Evolutionary conservation across 2,329 filamentous ascomycete species (phyloP).

Genomic region (Pseudocercospora eumusae): DNA sequence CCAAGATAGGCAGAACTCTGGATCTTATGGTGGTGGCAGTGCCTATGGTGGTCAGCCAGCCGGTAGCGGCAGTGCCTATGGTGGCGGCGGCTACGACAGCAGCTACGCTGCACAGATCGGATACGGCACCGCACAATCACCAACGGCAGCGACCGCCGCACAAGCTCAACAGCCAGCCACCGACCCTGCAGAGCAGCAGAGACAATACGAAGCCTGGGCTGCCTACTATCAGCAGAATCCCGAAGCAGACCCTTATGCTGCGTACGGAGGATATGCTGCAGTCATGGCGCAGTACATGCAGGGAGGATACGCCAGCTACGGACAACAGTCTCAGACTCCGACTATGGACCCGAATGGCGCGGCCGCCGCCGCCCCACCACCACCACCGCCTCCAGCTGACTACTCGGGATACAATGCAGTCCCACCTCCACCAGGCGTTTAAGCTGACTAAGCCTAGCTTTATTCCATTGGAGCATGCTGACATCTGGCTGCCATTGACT

Average conservation of each 20-base stretch:
- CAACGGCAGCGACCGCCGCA: slow-evolving; percentile 38
- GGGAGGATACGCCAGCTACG: slow-evolving; percentile 19
- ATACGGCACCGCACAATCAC: slow-evolving; percentile 38
- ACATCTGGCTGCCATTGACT: not conserved
- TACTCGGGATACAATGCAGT: slow-evolving; percentile 19
- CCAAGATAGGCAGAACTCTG: slow-evolving; percentile 41
- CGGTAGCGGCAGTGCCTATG: slow-evolving; percentile 43
- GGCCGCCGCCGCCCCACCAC: slow-evolving; percentile 20
- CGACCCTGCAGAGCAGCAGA: slow-evolving; percentile 31
- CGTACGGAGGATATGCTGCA: slow-evolving; percentile 71
- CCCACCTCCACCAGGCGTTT: slow-evolving; percentile 6
- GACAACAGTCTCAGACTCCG: slow-evolving; percentile 13
- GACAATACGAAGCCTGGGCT: slow-evolving; percentile 62
- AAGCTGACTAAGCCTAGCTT: not conserved
- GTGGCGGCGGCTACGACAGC: slow-evolving; percentile 24
- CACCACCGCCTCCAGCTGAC: slow-evolving; percentile 20
- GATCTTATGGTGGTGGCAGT: slow-evolving; percentile 39
- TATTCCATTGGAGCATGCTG: not conserved
- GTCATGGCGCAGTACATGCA: slow-evolving; percentile 32
- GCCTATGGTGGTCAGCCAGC: slow-evolving; percentile 41
- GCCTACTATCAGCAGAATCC: slow-evolving; percentile 86
- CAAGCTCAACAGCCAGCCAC: slow-evolving; percentile 32
- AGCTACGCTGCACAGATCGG: slow-evolving; percentile 20
- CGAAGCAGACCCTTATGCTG: slow-evolving; percentile 78
- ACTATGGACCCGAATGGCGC: slow-evolving; percentile 12